These are phyloP conservation scores for Pestalotiopsis sp. DNA, from an alignment of 2,329 filamentous ascomycete species.

Conservation along the genomic window DNA sequence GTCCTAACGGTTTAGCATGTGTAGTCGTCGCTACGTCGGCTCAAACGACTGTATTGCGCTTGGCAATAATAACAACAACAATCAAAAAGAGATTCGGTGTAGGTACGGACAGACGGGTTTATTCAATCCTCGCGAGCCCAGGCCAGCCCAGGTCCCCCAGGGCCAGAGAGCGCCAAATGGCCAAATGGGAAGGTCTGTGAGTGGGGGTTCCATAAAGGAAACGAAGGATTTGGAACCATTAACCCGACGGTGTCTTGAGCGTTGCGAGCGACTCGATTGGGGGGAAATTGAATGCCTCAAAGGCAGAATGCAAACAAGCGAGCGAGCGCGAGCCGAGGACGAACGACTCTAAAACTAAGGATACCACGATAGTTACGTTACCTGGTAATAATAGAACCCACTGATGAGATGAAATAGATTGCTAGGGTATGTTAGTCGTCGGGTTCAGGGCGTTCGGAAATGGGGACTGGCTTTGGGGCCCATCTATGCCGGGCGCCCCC, in stretches of 20 bases:
- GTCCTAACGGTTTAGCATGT: not conserved
- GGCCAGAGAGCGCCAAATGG: not conserved
- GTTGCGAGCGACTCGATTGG: not conserved
- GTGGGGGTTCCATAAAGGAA: not conserved
- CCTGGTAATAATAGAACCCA: not conserved
- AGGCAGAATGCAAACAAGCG: not conserved
- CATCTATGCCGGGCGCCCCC: too few species aligned
- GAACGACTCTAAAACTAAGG: not conserved
- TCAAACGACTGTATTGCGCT: not conserved
- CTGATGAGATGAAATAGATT: not conserved
- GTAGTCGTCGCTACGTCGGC: not conserved
- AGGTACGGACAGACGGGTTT: not conserved
- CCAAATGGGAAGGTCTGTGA: not conserved
- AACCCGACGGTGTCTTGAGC: not conserved
- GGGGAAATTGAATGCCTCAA: not conserved
- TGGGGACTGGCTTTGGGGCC: too few species aligned
- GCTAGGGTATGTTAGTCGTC: too few species aligned
- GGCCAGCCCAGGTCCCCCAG: too few species aligned
- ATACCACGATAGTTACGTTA: not conserved
- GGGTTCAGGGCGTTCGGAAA: too few species aligned
- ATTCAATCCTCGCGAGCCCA: too few species aligned
- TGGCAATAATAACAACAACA: not conserved
- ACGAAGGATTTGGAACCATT: not conserved
- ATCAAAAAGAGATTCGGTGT: not conserved
- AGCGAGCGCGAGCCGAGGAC: constrained; percentile 7